Conservation (phyloP, 495 filamentous ascomycete genomes). For the Aspergillus biplanus region DNA sequence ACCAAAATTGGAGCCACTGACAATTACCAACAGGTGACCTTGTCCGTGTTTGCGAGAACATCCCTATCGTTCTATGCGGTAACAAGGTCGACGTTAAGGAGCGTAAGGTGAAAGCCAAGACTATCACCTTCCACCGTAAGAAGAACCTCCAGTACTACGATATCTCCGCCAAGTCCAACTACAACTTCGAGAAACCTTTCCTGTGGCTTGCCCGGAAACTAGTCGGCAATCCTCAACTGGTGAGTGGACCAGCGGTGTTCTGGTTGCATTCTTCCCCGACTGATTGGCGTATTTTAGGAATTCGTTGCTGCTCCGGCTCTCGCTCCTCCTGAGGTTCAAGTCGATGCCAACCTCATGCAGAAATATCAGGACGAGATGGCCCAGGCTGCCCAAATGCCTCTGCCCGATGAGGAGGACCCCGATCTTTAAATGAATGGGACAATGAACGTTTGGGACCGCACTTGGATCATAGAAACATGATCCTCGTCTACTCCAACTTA, state of each 20-base stretch:
- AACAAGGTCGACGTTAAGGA: slow-evolving; percentile 99
- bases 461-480: slow-evolving; percentile 10
- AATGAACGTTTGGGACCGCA: slow-evolving; percentile 27
- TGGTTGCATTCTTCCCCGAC: background rate
- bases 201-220: slow-evolving; percentile 99
- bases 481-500: slow-evolving; percentile 17
- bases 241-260: slow-evolving; percentile 48
- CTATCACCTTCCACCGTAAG: slow-evolving; percentile 99
- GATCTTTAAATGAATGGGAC: slow-evolving; percentile 57
- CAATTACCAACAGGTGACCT: slow-evolving; percentile 75
- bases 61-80: slow-evolving; percentile 96
- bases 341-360: slow-evolving; percentile 79
- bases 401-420: slow-evolving; percentile 94
- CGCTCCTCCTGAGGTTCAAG: slow-evolving; percentile 86
- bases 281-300: slow-evolving; percentile 61
- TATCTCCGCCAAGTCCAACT: slow-evolving; percentile 99
- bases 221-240: slow-evolving; percentile 88
- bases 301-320: slow-evolving; percentile 96
- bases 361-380: slow-evolving; percentile 90
- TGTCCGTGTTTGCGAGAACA: slow-evolving; percentile 99
- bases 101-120: slow-evolving; percentile 99
- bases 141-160: slow-evolving; percentile 99
- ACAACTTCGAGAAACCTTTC: slow-evolving; percentile 99
- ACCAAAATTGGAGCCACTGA: slow-evolving; percentile 19
- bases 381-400: slow-evolving; percentile 77